These are phyloP conservation scores for Nematocida ironsii DNA, from an alignment of 371 early-diverging fungal genomes.

Conservation along the genomic window DNA sequence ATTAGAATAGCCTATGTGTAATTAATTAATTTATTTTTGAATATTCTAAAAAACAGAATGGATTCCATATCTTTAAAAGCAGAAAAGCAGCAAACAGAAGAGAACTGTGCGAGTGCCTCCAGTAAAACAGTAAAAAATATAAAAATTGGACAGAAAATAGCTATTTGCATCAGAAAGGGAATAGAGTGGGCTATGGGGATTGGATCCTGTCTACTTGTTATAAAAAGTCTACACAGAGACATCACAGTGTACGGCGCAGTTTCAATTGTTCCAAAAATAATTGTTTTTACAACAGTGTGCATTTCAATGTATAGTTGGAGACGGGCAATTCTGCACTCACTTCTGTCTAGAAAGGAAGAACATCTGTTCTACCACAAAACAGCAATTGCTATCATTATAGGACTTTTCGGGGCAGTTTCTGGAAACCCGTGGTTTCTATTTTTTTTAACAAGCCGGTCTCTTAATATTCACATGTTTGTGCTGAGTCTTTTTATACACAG, in stretches of 20 bases:
- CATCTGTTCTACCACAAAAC: slow-evolving; percentile 17
- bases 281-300: background rate
- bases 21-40: too few relatives aligned
- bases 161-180: background rate
- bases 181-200: slow-evolving; percentile 7
- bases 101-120: background rate
- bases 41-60: too few relatives aligned
- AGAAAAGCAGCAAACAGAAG: background rate
- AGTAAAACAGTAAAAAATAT: background rate
- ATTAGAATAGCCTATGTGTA: too few relatives aligned
- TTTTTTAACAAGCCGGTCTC: background rate
- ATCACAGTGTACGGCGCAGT: background rate
- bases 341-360: slow-evolving; percentile 10
- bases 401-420: slow-evolving; percentile 2
- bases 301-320: slow-evolving; percentile 19
- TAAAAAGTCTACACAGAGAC: slow-evolving; percentile 1
- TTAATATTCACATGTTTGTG: slow-evolving; percentile 6
- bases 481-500: background rate
- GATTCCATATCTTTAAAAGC: background rate
- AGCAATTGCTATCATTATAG: slow-evolving; percentile 3
- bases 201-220: background rate
- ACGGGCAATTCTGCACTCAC: slow-evolving; percentile 8
- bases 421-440: slow-evolving; percentile 34
- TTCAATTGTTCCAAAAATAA: background rate
- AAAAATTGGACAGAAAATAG: background rate